Evolutionary conservation across 2,329 filamentous ascomycete genomes (phyloP).

Genomic region (Fusarium dimerum): DNA sequence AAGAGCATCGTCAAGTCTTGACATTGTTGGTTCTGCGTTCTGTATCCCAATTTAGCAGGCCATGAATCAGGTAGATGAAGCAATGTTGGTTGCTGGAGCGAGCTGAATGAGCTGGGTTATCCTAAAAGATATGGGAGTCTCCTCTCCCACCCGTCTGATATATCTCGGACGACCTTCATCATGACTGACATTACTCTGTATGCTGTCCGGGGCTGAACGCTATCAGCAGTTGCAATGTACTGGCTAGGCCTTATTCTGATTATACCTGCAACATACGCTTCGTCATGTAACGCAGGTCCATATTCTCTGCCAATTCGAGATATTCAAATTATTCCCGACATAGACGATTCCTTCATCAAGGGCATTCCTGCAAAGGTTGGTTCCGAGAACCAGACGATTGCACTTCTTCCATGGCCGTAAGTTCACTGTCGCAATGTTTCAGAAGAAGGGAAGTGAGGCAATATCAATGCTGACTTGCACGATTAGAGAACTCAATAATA

Average conservation of each 20-base stretch:
- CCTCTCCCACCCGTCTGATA: not conserved
- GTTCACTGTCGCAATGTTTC: not conserved
- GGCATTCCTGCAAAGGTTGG: conserved; percentile 30
- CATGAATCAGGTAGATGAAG: not conserved
- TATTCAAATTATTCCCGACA: conserved; percentile 23
- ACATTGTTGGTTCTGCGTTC: not conserved
- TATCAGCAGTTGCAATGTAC: conserved; percentile 1
- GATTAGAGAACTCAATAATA: conserved; percentile 37
- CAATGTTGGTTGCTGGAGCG: too few species aligned
- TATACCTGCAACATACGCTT: not conserved
- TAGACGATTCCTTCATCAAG: conserved; percentile 30
- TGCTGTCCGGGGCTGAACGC: not conserved
- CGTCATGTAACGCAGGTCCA: conserved; percentile 16
- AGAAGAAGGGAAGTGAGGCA: not conserved
- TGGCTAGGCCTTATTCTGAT: not conserved
- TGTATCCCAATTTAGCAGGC: not conserved
- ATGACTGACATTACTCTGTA: not conserved
- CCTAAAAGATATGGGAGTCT: not conserved
- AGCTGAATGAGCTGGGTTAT: not conserved
- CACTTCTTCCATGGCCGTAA: conserved; percentile 35
- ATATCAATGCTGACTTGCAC: not conserved
- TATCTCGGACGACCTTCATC: not conserved
- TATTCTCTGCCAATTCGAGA: conserved; percentile 17
- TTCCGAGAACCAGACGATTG: conserved; percentile 28
- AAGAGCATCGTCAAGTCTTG: not conserved